Conservation (phyloP, 768 basidiomycete species). For the Megacollybia marginata region DNA sequence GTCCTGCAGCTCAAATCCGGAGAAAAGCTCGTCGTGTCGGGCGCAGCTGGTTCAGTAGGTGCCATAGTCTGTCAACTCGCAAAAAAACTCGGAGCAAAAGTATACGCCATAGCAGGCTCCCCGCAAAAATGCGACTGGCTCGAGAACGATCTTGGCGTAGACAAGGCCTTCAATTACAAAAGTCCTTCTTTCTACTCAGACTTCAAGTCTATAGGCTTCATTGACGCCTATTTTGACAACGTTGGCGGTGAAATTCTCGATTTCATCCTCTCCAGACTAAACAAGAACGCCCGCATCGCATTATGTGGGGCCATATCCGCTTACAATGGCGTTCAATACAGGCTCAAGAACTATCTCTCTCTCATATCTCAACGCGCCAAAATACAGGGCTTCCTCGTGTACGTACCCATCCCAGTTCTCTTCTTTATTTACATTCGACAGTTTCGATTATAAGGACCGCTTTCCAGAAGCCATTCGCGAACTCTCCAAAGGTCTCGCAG, state of each 20-base stretch:
- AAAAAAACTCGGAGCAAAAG: constrained; percentile 69
- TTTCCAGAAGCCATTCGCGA: constrained; percentile 53
- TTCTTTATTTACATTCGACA: constrained; percentile 15
- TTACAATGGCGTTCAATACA: constrained; percentile 34
- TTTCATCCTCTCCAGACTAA: constrained; percentile 65
- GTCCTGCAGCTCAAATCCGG: constrained; percentile 76
- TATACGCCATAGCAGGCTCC: constrained; percentile 84
- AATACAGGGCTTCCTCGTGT: constrained; percentile 83
- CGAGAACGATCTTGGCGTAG: constrained; percentile 75
- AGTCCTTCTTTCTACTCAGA: constrained; percentile 60
- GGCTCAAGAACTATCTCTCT: constrained; percentile 57
- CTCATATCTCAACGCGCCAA: constrained; percentile 74
- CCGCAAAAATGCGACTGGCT: constrained; percentile 83
- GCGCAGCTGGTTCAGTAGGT: constrained; percentile 91
- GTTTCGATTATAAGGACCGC: constrained; percentile 65
- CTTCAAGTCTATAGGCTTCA: constrained; percentile 67
- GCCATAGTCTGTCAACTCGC: constrained; percentile 78
- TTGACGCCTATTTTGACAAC: constrained; percentile 86
- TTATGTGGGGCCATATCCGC: constrained; percentile 86
- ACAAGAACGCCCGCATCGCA: constrained; percentile 69
- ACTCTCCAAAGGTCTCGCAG: constrained; percentile 47
- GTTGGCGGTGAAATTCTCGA: constrained; percentile 80
- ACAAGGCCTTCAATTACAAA: constrained; percentile 86
- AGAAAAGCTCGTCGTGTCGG: constrained; percentile 80
- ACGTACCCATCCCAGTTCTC: neutral